Conservation (phyloP, 257 asterid genomes). For the Osmanthus fragrans region DNA sequence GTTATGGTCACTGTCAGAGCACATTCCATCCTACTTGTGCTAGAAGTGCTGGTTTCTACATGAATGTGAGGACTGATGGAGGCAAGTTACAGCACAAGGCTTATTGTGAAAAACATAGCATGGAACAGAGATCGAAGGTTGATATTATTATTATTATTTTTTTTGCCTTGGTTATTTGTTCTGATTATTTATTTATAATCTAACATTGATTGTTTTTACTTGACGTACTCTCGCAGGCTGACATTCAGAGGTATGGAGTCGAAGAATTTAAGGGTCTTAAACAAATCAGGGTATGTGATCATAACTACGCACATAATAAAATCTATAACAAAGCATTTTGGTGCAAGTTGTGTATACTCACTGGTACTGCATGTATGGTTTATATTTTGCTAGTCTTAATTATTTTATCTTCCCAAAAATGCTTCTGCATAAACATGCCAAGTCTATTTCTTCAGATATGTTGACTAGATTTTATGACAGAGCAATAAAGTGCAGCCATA, state of each 20-base stretch:
- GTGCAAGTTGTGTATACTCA: not conserved
- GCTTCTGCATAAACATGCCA: not conserved
- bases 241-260: conserved; percentile 65
- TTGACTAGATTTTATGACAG: not conserved
- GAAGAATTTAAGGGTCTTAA: conserved; percentile 90
- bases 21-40: conserved; percentile 97
- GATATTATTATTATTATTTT: conserved; percentile 20
- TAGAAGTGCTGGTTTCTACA: conserved; percentile 89
- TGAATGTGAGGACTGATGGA: conserved; percentile 70
- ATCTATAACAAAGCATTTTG: not conserved
- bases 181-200: not conserved
- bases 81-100: conserved; percentile 96
- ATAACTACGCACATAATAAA: not conserved
- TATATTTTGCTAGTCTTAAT: not conserved
- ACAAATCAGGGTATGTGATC: conserved; percentile 84
- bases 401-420: not conserved
- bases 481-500: not conserved
- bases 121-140: conserved; percentile 92
- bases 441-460: not conserved
- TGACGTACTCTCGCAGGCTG: conserved; percentile 54
- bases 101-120: conserved; percentile 88
- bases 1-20: conserved; percentile 92
- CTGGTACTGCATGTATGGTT: not conserved
- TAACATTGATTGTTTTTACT: conserved; percentile 15
- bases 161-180: conserved; percentile 18